Conservation (phyloP, 176 grass and related monocot species). For the Paspalum notatum region DNA sequence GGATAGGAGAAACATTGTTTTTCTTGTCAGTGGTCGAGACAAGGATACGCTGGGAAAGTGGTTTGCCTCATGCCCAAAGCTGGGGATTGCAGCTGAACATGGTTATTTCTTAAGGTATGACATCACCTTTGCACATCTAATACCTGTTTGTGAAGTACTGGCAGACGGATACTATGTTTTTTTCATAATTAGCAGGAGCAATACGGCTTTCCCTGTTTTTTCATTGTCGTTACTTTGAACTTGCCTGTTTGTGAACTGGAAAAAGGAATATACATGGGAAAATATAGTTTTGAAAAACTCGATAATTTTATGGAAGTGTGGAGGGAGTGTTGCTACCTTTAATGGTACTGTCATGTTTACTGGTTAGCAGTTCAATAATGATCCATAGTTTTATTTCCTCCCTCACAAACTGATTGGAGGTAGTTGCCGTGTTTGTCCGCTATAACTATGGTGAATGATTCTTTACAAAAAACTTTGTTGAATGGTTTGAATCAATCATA, state of each 20-base stretch:
- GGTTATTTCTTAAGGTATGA: conserved; percentile 86
- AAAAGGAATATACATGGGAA: background rate
- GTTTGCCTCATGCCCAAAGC: conserved; percentile 72
- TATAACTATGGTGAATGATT: background rate
- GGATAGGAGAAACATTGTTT: conserved; percentile 72
- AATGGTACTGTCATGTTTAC: conserved; percentile 2
- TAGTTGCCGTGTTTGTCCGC: background rate
- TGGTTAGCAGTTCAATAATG: background rate
- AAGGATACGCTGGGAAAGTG: conserved; percentile 63
- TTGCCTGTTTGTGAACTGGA: background rate
- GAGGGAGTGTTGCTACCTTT: background rate
- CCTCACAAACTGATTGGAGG: background rate
- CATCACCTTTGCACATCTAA: background rate
- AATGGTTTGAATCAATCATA: background rate
- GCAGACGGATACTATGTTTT: background rate
- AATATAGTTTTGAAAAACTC: background rate
- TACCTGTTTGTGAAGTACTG: conserved; percentile 19
- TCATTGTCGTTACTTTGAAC: conserved; percentile 4
- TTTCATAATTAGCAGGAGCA: background rate
- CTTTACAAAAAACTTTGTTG: background rate
- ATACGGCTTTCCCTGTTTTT: background rate
- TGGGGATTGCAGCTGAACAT: conserved; percentile 89
- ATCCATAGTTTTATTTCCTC: background rate
- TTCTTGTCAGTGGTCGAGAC: conserved; percentile 79
- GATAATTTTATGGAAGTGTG: conserved; percentile 9